Evolutionary conservation across 305 asterid genomes (phyloP).

Genomic region (Ruellia speciosa): DNA sequence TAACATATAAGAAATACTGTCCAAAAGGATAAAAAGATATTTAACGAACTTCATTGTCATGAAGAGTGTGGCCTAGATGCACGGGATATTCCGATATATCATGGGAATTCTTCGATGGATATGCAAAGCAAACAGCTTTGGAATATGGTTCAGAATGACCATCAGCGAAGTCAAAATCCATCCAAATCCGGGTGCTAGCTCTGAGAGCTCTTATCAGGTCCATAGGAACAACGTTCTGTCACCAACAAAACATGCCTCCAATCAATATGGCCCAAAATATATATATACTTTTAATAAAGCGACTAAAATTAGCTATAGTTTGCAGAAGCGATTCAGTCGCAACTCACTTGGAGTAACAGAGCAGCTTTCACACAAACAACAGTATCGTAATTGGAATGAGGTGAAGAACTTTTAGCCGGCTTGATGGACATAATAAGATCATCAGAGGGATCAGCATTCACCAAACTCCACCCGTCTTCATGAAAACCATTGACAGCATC

Average conservation of each 20-base stretch:
- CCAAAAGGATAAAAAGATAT: background rate
- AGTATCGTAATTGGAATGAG: conserved; percentile 21
- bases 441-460: conserved; percentile 24
- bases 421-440: conserved; percentile 28
- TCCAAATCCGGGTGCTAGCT: conserved; percentile 17
- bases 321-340: background rate
- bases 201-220: conserved; percentile 17
- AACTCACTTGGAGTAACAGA: conserved; percentile 33
- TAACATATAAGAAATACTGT: background rate
- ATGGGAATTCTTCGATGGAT: conserved; percentile 10
- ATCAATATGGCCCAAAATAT: background rate
- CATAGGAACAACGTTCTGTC: conserved; percentile 17
- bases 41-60: conserved; percentile 20
- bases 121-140: conserved; percentile 1
- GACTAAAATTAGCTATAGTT: conserved; percentile 13
- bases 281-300: background rate
- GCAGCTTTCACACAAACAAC: conserved; percentile 36
- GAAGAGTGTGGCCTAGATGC: conserved; percentile 9
- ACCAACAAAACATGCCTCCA: background rate
- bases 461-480: conserved; percentile 42
- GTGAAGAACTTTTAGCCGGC: conserved; percentile 19
- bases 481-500: conserved; percentile 33
- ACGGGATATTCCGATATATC: conserved; percentile 6
- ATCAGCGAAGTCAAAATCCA: conserved; percentile 8
- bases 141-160: conserved; percentile 7